Percentiles rank a stretch among this genome's conserved stretches.
Conservation (phyloP, 1,284 basidiomycete species). For the Sphaerobolus stellatus region DNA sequence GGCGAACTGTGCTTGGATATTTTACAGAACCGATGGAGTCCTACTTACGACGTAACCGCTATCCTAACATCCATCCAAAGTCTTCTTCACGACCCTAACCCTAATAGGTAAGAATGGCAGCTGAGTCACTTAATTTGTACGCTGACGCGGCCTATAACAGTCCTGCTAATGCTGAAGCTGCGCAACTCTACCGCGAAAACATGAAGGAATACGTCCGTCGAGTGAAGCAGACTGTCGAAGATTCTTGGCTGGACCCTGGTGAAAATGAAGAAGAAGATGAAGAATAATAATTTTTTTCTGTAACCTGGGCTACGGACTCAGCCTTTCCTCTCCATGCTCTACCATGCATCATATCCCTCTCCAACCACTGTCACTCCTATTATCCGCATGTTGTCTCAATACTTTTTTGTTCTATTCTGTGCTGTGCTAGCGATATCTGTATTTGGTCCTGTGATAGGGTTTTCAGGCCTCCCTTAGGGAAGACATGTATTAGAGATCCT, state of each 20-base stretch:
- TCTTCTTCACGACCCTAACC: slow-evolving; percentile 95
- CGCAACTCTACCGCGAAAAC: slow-evolving; percentile 93
- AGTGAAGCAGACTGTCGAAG: slow-evolving; percentile 89
- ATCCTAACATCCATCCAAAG: slow-evolving; percentile 96
- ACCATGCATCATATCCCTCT: too few species aligned
- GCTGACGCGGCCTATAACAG: slow-evolving; percentile 38
- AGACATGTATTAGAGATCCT: too few species aligned
- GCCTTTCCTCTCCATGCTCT: too few species aligned
- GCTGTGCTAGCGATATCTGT: too few species aligned
- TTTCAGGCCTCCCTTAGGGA: too few species aligned
- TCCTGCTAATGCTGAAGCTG: slow-evolving; percentile 97
- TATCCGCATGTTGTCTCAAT: too few species aligned
- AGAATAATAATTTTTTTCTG: too few species aligned
- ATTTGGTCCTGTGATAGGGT: too few species aligned
- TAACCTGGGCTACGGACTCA: too few species aligned
- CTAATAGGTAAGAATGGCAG: slow-evolving; percentile 61
- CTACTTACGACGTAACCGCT: slow-evolving; percentile 97
- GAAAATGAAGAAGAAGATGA: slow-evolving; percentile 51
- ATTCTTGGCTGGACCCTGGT: slow-evolving; percentile 85
- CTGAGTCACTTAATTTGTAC: background rate
- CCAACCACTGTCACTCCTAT: too few species aligned
- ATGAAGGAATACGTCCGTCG: slow-evolving; percentile 97
- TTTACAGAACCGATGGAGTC: slow-evolving; percentile 96
- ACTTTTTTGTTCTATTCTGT: too few species aligned
- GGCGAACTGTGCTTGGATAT: slow-evolving; percentile 98